These are phyloP conservation scores for Jatropha curcas DNA, from an alignment of 345 rosid species.

Conservation along the genomic window DNA sequence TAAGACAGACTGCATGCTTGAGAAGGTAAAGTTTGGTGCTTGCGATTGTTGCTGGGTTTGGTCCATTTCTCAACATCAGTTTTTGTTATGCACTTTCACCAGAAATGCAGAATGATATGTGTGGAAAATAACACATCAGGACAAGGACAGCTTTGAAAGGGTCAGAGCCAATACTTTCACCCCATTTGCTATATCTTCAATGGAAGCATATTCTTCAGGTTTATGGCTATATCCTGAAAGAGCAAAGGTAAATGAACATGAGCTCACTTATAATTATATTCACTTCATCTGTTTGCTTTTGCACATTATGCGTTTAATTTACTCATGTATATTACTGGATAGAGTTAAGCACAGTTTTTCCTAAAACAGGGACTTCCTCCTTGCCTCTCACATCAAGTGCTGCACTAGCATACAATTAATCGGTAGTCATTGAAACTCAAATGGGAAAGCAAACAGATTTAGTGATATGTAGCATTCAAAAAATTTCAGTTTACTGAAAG, in stretches of 20 bases:
- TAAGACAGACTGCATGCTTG: not conserved
- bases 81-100: not conserved
- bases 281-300: too few species aligned
- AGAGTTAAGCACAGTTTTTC: not conserved
- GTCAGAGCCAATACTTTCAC: slow-evolving; percentile 76
- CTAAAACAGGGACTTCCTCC: not conserved
- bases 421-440: not conserved
- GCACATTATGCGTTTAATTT: not conserved
- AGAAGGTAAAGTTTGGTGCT: not conserved
- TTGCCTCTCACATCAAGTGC: not conserved
- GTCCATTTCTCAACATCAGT: not conserved
- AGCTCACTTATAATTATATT: not conserved
- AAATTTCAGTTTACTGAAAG: not conserved
- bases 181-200: slow-evolving; percentile 70
- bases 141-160: slow-evolving; percentile 65
- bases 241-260: slow-evolving; percentile 8
- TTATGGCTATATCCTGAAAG: slow-evolving; percentile 92
- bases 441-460: not conserved
- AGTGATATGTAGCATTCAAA: not conserved
- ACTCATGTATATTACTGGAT: too few species aligned
- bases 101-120: not conserved
- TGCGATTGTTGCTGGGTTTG: not conserved
- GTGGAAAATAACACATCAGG: slow-evolving; percentile 20
- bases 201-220: slow-evolving; percentile 82
- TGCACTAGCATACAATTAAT: not conserved